Evolutionary conservation across 257 asterid genomes (phyloP), one percentile per base, ranked within the genome.

Genomic region (Apocynum venetum): DNA sequence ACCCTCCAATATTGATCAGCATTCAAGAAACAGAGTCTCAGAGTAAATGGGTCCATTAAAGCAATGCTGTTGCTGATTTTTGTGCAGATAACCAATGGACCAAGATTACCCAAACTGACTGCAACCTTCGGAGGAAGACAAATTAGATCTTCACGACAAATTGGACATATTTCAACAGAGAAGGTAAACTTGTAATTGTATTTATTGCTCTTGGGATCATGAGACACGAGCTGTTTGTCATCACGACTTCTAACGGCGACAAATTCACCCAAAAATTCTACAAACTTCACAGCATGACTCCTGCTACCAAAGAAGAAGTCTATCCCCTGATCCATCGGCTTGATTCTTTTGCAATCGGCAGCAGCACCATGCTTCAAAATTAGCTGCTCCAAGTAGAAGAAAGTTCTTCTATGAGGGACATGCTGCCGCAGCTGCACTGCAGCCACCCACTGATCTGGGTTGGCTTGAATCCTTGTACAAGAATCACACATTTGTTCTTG

Each of bases 401-500:
- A 25, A 25, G 31, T 25, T 25, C 31, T 25, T 25, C 31, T 25
- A 25, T 25, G 31, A 25, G 31, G 31, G 31, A 25, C 31, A 25
- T 25, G 31, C 31, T 25, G 31, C 31, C 31, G 31, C 31, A 25
- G 31, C 31, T 25, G 31, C 31, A 25, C 31, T 25, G 31, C 31
- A 25, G 85, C 85, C 38, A 82, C 83, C 85, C 85, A 82, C 72
- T 82, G 85, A 72, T 82, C 85, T 6, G 85, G 85, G 48, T 82
- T 82, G 12, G 85, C 85, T 46, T 75, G 80, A 74, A 82, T 72
- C 75, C 78, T 75, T 4, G 83, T 75, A 76, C 85, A 82, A 41
- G 85, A 60, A 46, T 79, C 85, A 61, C 85, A 82, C 85, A 82
- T 79, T 43, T 79, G 85, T 35, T 82, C 85, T 75, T 82, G 85